Evolutionary conservation across 176 grass and related monocot genomes (phyloP), one percentile per base, ranked within the genome.

Genomic region (Triticum dicoccoides): DNA sequence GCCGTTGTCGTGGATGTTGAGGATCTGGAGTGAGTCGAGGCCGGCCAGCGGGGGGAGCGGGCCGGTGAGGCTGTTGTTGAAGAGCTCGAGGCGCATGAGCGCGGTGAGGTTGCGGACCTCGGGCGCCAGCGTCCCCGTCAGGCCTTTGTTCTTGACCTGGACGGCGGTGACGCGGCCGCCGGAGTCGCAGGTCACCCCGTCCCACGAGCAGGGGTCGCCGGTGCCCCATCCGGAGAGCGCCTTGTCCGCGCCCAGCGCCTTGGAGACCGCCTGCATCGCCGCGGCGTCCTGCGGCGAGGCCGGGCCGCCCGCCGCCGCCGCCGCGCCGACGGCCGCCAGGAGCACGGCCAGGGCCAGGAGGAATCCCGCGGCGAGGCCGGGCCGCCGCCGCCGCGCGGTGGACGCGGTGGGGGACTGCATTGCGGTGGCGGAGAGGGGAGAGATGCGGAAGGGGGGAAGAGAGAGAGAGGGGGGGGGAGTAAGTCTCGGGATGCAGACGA

Each of bases 61-160:
- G 67, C 95, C 93, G 33, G 78, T 13, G 89, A 98, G 82, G 0
- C 2, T 5, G 88, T 98, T 98, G 3, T 0, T 1, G 42, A 84
- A 81, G 34, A 98, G 80, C 85, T 98, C 95, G 76, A 98, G 91
- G 70, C 89, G 91, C 25, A 2, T 58, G 71, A 98, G 89, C 20
- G 15, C 42, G 18, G 93, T 87, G 83, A 98, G 95, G 72, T 77
- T 90, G 82, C 90, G 78, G 77, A 98, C 78, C 72, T 89, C 89
- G 44, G 89, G 66, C 7, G 95, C 77, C 49, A 93, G 73, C 1
- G 77, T 79, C 8, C 93, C 95, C 59, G 61, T 69, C 3, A 91
- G 83, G 59, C 44, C 17, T 4, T 61, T n/a, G 0, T 35, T 14
- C 37, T 89, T 88, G 30, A 86, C 80, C 84, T 95, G 95, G 63